A percentile compares a stretch with the other conserved stretches of the same genome.
These are phyloP conservation scores for Nicotiana tabacum DNA, from an alignment of 257 asterid species.

Conservation along the genomic window DNA sequence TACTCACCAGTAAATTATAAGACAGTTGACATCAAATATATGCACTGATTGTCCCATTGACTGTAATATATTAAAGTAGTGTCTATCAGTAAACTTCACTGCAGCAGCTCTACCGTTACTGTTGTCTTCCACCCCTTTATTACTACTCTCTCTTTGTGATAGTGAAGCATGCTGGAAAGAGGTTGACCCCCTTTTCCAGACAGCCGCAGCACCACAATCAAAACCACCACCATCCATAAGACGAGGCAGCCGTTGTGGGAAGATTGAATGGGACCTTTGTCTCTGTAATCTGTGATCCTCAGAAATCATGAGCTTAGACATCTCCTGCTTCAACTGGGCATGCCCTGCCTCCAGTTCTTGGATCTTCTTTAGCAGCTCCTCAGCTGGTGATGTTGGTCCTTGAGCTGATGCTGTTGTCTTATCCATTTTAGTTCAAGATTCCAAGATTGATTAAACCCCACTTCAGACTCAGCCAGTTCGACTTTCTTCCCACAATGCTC, in stretches of 20 bases:
- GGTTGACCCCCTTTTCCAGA: slow-evolving; percentile 64
- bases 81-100: slow-evolving; percentile 58
- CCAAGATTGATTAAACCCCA: slow-evolving; percentile 4
- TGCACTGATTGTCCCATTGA: slow-evolving; percentile 89
- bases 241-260: slow-evolving; percentile 63
- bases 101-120: slow-evolving; percentile 39
- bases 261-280: slow-evolving; percentile 78
- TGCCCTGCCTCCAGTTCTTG: slow-evolving; percentile 74
- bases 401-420: slow-evolving; percentile 22
- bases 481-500: neutral
- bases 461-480: neutral
- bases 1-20: slow-evolving; percentile 83
- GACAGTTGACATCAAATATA: slow-evolving; percentile 51
- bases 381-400: slow-evolving; percentile 43
- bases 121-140: slow-evolving; percentile 9
- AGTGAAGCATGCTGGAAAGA: slow-evolving; percentile 74
- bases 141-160: slow-evolving; percentile 67
- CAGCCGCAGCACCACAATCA: slow-evolving; percentile 31
- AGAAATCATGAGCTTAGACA: slow-evolving; percentile 52
- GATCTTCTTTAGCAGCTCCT: slow-evolving; percentile 86
- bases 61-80: slow-evolving; percentile 79
- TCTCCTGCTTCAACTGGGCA: slow-evolving; percentile 72
- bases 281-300: slow-evolving; percentile 17
- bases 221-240: slow-evolving; percentile 15
- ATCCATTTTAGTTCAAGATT: slow-evolving; percentile 31